These are phyloP conservation scores for Pseudozyma hubeiensis DNA, from an alignment of 1,284 basidiomycete genomes.

Conservation along the genomic window DNA sequence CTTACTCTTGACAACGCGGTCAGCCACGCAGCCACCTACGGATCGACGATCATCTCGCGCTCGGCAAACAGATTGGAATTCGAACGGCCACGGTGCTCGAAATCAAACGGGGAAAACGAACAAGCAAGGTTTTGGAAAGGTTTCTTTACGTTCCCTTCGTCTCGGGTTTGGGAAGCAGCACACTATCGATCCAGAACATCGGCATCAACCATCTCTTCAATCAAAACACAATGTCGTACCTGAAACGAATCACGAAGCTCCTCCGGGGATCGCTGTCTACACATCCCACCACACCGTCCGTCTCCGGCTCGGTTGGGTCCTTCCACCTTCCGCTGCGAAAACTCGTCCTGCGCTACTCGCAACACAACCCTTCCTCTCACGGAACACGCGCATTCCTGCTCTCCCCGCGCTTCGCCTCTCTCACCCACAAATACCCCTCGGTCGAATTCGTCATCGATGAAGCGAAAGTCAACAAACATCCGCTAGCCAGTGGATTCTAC, in stretches of 20 bases:
- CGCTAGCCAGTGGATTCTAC: conserved; percentile 28
- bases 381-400: conserved; percentile 24
- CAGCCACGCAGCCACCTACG: too few relatives aligned
- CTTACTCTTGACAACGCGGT: too few relatives aligned
- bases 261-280: conserved; percentile 31
- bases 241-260: conserved; percentile 36
- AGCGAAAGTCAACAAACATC: conserved; percentile 16
- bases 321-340: conserved; percentile 42
- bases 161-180: too few relatives aligned
- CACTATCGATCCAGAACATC: too few relatives aligned
- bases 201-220: too few relatives aligned
- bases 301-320: background rate
- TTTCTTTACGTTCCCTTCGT: too few relatives aligned
- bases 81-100: too few relatives aligned
- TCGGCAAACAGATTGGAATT: too few relatives aligned
- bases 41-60: too few relatives aligned
- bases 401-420: conserved; percentile 1
- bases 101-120: too few relatives aligned
- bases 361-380: conserved; percentile 17
- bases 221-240: conserved; percentile 28
- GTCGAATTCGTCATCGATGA: conserved; percentile 39
- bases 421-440: conserved; percentile 17
- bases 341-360: conserved; percentile 39
- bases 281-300: background rate
- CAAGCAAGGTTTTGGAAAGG: too few relatives aligned